Evolutionary conservation across 192 early-diverging fungal genomes (phyloP), one percentile per base, ranked within the genome.

Genomic region (Mycoemilia scoparia): DNA sequence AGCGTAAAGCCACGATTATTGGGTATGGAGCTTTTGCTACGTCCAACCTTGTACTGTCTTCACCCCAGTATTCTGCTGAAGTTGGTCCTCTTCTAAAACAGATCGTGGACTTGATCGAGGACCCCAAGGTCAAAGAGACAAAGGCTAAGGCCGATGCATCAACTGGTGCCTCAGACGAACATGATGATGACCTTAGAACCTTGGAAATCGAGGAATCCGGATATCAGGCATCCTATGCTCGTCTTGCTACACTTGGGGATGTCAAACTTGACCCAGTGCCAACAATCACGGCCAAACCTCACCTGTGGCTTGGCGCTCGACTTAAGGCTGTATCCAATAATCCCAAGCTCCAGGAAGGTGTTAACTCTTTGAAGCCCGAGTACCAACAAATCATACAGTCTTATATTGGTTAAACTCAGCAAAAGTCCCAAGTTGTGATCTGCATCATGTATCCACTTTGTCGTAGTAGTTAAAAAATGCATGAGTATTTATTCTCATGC

Each of bases 161-260:
- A 18, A 42, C 43, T 11, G 46, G 36, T 10, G 69, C 65, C 9
- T 60, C 73, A 14, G 38, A 30, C 2, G 54, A 66, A 11, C 54
- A 60, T 14, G 63, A 69, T 24, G 72, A 73, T 49, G 69, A 69
- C 17, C 54, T 79, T 19, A 66, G 73, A 34, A 60, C 66, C 21
- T 55, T 75, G 1, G 87, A 90, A 52, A 61, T 86, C 27, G 84
- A 87, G 34, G 79, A 81, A 5, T 63, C 70, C 1, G 82, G 84
- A 9, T 86, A 86, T 43, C 81, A 87, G 44, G 79, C 81, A 12
- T 71, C 76, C 22, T 95, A 79, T 61, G 60, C 84, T 3, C 69
- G 74, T 26, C 59, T 93, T 22, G 66, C 76, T 8, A 76, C 86
- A 0, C 60, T 79, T 13, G 60, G 71, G 12, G 70, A 68, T 6